Base-by-base conservation (phyloP, 2,329 filamentous ascomycete species). In the Cercospora zeina region DNA sequence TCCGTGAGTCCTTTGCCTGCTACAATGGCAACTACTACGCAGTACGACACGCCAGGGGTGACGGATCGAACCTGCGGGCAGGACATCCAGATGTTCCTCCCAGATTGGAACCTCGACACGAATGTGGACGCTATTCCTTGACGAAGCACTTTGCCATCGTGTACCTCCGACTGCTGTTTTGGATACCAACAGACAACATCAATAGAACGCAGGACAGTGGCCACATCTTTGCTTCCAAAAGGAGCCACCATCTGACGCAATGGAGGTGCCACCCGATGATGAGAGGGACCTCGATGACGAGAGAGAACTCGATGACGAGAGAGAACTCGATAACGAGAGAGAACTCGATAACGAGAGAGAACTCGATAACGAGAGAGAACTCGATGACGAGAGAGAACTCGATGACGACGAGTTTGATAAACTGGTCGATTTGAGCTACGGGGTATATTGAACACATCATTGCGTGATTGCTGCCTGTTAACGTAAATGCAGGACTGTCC, bases 1-100 rank as follows among this genome's bases (percentile, higher is more conserved):
- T 49, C 55, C 21, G 55, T 21, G 16, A 58, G 55, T 16, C 39
- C 55, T n/a, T 21, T 58, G 11, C 39, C 55, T 34, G 19, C 55
- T 1, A 27, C 55, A 2, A 50, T 31, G 21, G 31, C 39, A 31
- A 27, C 24, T 58, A 27, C 24, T 58, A 31, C 55, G 7, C 39
- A 50, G 27, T 36, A 36, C 13, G 4, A 14, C 1, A 53, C 30
- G n/a, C 16, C 49, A 11, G n/a, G 5, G 5, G 9, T 7, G 30
- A 34, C 49, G 19, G 49, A 27, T 2, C 27, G 21, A 10, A 53
- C 16, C 16, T 53, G 49, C n/a, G 31, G 49, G 4, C 9, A 33
- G 49, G 14, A 21, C n/a, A 34, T 13, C 10, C 49, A 14, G 10
- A 34, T 34, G 16, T 34, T 33, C 14, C 11, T 51, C 3, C 27